Conservation (phyloP, 225 moss, liverwort and hornwort genomes). For the Antitrichia curtipendula region DNA sequence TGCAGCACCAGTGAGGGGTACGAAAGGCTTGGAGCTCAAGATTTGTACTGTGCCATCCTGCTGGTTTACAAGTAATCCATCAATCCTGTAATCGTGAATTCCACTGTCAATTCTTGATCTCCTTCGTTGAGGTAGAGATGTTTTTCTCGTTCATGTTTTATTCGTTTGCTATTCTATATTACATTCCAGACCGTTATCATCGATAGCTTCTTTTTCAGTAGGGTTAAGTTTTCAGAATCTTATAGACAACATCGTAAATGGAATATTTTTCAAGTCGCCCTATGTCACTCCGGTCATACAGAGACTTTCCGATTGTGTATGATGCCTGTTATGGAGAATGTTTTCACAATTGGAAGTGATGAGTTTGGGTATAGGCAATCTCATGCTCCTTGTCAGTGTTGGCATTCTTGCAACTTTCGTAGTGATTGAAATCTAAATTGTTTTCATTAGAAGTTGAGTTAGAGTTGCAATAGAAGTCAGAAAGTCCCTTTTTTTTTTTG, state of each 20-base stretch:
- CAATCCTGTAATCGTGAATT: neutral
- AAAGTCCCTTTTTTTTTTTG: too few relatives aligned
- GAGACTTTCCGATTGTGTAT: neutral
- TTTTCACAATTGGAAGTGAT: neutral
- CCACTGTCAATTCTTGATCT: neutral
- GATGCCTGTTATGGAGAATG: neutral
- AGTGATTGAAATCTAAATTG: neutral
- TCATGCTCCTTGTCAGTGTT: neutral
- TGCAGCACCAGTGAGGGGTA: slow-evolving; percentile 32
- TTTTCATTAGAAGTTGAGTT: neutral
- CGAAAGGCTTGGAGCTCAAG: slow-evolving; percentile 34
- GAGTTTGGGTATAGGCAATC: neutral
- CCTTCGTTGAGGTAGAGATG: neutral
- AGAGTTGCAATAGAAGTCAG: neutral
- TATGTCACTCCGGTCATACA: neutral
- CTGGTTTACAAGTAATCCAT: slow-evolving; percentile 71
- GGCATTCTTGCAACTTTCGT: neutral
- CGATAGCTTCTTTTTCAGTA: neutral
- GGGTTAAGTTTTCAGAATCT: neutral
- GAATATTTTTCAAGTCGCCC: neutral
- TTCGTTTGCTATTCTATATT: neutral
- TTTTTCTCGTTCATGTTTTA: neutral
- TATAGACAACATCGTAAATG: neutral
- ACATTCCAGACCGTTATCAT: neutral
- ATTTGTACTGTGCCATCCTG: slow-evolving; percentile 82